A percentile compares a stretch with the other conserved stretches of the same genome.
Evolutionary conservation across 768 basidiomycete genomes (phyloP).

Genomic region (Leccinum rimulosum): DNA sequence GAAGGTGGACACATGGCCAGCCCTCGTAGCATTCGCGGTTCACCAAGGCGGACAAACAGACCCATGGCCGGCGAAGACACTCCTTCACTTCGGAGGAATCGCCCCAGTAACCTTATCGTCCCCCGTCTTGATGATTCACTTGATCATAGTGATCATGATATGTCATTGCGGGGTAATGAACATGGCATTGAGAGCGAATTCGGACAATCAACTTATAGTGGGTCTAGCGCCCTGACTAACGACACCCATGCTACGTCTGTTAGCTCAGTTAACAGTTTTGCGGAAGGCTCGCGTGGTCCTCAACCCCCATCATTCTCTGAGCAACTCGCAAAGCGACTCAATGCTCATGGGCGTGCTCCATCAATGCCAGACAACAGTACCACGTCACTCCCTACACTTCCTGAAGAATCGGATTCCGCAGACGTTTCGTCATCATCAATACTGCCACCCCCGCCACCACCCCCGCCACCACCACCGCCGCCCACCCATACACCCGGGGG

Average conservation of each 20-base stretch:
- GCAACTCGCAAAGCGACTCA: slow-evolving; percentile 57
- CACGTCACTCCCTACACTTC: slow-evolving; percentile 35
- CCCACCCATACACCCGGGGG: slow-evolving; percentile 10
- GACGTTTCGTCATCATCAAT: slow-evolving; percentile 28
- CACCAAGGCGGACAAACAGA: slow-evolving; percentile 55
- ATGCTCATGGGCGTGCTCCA: slow-evolving; percentile 44
- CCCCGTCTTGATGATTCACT: slow-evolving; percentile 43
- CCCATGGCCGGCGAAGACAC: slow-evolving; percentile 35
- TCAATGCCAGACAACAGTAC: slow-evolving; percentile 39
- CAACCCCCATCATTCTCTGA: slow-evolving; percentile 56
- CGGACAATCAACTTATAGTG: slow-evolving; percentile 43
- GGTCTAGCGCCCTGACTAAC: slow-evolving; percentile 39
- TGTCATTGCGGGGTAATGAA: slow-evolving; percentile 42
- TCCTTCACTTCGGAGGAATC: slow-evolving; percentile 39
- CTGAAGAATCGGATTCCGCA: slow-evolving; percentile 36
- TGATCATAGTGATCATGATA: slow-evolving; percentile 43
- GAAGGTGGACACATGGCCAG: slow-evolving; percentile 58
- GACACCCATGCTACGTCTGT: slow-evolving; percentile 58
- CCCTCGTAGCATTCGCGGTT: slow-evolving; percentile 66
- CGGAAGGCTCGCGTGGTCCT: slow-evolving; percentile 32
- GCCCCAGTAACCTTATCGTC: slow-evolving; percentile 41
- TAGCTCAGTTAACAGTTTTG: slow-evolving; percentile 43
- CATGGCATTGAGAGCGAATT: slow-evolving; percentile 60
- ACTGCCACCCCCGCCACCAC: slow-evolving; percentile 24
- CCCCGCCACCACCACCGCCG: slow-evolving; percentile 19